These are phyloP conservation scores for Parmales sp. DNA, from an alignment of 108 stramenopile genomes.

Conservation along the genomic window DNA sequence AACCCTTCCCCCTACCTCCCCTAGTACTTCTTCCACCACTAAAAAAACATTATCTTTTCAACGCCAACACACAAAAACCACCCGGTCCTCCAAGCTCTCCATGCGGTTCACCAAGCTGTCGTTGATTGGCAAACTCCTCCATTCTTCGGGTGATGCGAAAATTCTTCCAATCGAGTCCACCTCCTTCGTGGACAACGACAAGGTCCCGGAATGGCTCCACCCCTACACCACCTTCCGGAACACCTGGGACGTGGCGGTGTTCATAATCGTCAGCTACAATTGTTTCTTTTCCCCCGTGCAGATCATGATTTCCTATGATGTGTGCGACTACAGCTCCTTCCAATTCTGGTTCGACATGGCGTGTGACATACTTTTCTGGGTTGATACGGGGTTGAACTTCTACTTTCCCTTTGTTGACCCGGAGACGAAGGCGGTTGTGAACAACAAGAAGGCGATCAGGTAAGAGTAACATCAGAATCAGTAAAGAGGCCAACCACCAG, in stretches of 20 bases:
- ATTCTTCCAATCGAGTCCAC: no score
- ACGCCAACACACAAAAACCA: no score
- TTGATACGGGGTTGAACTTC: conserved; percentile 29
- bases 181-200: conserved; percentile 9
- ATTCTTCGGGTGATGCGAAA: no score
- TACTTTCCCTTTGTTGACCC: conserved; percentile 29
- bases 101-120: no score
- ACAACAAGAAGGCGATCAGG: conserved; percentile 20
- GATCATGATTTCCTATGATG: background rate
- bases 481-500: no score
- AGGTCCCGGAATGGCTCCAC: background rate
- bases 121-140: no score
- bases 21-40: no score
- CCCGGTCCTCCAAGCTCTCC: no score
- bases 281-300: background rate
- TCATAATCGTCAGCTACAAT: conserved; percentile 18
- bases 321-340: conserved; percentile 12
- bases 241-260: conserved; percentile 32
- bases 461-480: no score
- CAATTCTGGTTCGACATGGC: conserved; percentile 14
- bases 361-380: conserved; percentile 36
- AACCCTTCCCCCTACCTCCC: no score
- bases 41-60: no score
- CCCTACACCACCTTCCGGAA: conserved; percentile 20
- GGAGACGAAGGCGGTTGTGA: conserved; percentile 29